Evolutionary conservation across 2,329 filamentous ascomycete genomes (phyloP).

Genomic region (Mycosphaerella arachidis): DNA sequence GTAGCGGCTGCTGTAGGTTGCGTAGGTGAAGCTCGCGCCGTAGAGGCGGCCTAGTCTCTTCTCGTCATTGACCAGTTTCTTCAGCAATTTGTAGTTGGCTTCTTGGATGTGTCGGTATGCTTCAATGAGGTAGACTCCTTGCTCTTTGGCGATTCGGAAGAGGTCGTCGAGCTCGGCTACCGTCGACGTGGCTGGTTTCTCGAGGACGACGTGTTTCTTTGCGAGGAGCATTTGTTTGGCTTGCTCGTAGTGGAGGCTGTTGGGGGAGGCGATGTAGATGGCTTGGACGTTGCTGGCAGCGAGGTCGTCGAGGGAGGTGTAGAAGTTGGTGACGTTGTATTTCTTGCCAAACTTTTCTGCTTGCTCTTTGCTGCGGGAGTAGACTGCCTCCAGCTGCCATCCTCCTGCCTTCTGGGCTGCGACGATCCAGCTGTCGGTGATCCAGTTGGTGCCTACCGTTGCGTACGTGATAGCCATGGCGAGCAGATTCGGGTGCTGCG

Average conservation of each 20-base stretch:
- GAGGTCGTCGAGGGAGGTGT: conserved; percentile 40
- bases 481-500: not conserved
- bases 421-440: conserved; percentile 46
- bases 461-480: conserved; percentile 38
- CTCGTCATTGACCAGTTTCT: conserved; percentile 32
- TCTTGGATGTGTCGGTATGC: conserved; percentile 50
- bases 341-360: conserved; percentile 43
- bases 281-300: conserved; percentile 39
- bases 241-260: conserved; percentile 45
- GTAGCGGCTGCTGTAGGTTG: conserved; percentile 45
- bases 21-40: conserved; percentile 43
- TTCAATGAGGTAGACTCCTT: conserved; percentile 44
- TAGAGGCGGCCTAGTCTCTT: conserved; percentile 40
- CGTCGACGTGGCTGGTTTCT: conserved; percentile 47
- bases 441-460: conserved; percentile 48
- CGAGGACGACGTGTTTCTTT: conserved; percentile 48
- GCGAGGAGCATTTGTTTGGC: conserved; percentile 41
- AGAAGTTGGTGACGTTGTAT: conserved; percentile 34
- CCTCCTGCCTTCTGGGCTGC: conserved; percentile 40
- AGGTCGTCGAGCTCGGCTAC: conserved; percentile 41
- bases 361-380: conserved; percentile 43
- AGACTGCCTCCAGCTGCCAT: conserved; percentile 45
- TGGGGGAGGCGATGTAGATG: conserved; percentile 49
- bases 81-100: conserved; percentile 45
- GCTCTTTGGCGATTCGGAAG: conserved; percentile 39